Base-by-base conservation (phyloP, 2,329 filamentous ascomycete genomes). In the Phaeosphaeriaceae sp. region DNA sequence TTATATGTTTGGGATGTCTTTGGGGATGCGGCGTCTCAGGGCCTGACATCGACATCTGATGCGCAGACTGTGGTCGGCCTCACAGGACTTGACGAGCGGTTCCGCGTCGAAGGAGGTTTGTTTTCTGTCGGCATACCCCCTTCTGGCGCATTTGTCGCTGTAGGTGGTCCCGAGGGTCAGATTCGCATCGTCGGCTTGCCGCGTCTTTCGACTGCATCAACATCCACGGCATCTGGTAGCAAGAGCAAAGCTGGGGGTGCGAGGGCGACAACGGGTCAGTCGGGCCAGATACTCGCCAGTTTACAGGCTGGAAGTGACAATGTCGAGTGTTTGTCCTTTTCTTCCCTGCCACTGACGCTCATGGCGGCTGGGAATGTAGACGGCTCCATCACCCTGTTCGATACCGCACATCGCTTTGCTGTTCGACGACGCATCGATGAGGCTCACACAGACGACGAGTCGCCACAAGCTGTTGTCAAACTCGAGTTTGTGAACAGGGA, bases 1-100 rank as follows among this genome's bases (percentile, higher is more conserved):
- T 81, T 99, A 50, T 93, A 92, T 72, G 92, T 96, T 18, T 97
- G 91, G 85, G 94, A 97, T 68, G 88, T 92, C 12, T 96, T 92
- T 76, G 90, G 90, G 40, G 83, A 86, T 17, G 90, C 89, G 1
- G 87, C 87, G 3, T 87, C 82, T 0, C 83, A 83, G 7, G 85
- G 84, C 3, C 71, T 87, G 12, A 77, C 79, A 2, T 78, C 81
- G 18, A 79, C 79, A 2, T 77, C 80, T 4, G 79, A 82, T 18
- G 78, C 81, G 12, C 84, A 86, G 58, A 79, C 90, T 0, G 86
- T 92, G 11, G 84, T 97, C 6, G 86, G 85, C 0, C 80, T 97
- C 37, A 96, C 89, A 1, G 83, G 82, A 0, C 81, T 85, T 12
- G 94, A 99, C 75, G 90, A 96, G 77, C 87, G 94, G 38, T 99